Percentiles rank a stretch among this genome's conserved stretches.
phyloP scores from a whole-genome alignment of 140 eudicot genomes.

The Bidens hawaiensis region DNA sequence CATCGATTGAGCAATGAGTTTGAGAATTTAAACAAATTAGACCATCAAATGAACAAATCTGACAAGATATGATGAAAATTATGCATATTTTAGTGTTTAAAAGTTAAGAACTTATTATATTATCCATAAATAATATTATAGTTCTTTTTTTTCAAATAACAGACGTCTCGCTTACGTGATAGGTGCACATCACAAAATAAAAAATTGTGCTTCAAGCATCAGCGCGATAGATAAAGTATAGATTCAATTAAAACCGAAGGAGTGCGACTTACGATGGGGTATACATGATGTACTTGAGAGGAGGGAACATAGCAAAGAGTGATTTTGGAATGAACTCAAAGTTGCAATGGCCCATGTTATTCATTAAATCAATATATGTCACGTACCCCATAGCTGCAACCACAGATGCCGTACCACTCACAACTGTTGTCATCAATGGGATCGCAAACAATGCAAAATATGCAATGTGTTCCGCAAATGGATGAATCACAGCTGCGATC shows the following conservation, averaged over 20 bases:
- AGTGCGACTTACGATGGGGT: constrained; percentile 72
- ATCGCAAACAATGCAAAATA: constrained; percentile 55
- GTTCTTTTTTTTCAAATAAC: too few species aligned
- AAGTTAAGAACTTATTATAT: too few species aligned
- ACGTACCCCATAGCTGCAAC: constrained; percentile 37
- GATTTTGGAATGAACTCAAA: constrained; percentile 66
- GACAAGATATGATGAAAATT: too few species aligned
- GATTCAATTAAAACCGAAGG: neutral
- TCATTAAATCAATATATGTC: constrained; percentile 61
- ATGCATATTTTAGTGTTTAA: too few species aligned
- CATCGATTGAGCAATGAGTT: too few species aligned
- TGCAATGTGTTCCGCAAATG: constrained; percentile 73
- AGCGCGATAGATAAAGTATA: too few species aligned
- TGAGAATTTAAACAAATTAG: too few species aligned
- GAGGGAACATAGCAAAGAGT: constrained; percentile 51
- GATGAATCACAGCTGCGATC: constrained; percentile 71
- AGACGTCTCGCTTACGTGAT: too few species aligned
- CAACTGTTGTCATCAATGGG: constrained; percentile 30
- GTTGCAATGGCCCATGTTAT: constrained; percentile 87
- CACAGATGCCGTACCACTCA: constrained; percentile 37
- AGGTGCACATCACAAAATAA: too few species aligned
- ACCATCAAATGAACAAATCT: too few species aligned
- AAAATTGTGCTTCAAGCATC: too few species aligned
- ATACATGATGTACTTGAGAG: constrained; percentile 75
- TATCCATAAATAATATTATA: too few species aligned